These are phyloP conservation scores for Huntiella moniliformis DNA, from an alignment of 2,329 filamentous ascomycete genomes.

Conservation along the genomic window DNA sequence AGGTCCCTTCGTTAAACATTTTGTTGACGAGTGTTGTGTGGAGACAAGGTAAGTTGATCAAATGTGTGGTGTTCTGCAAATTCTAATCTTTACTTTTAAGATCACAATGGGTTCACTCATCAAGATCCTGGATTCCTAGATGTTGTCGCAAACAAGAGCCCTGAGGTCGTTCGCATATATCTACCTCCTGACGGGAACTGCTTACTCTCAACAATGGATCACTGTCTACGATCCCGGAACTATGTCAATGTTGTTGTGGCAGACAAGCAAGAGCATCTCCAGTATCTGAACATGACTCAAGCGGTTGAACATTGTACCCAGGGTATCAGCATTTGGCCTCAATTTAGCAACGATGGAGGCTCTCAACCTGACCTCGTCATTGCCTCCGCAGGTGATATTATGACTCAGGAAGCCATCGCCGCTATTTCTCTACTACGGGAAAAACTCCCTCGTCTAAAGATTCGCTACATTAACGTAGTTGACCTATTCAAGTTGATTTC, in stretches of 20 bases:
- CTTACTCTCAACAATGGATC: constrained; percentile 55
- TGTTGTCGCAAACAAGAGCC: constrained; percentile 61
- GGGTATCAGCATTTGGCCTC: constrained; percentile 60
- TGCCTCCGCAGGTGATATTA: constrained; percentile 56
- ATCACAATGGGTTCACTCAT: constrained; percentile 70
- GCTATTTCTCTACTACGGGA: constrained; percentile 56
- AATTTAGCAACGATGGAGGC: constrained; percentile 52
- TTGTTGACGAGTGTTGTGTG: constrained; percentile 62
- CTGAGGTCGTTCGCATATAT: constrained; percentile 64
- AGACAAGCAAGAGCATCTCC: constrained; percentile 63
- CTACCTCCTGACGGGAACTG: constrained; percentile 66
- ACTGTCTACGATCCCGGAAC: constrained; percentile 54
- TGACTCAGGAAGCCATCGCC: constrained; percentile 55
- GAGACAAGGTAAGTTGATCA: constrained; percentile 32
- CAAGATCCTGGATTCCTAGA: constrained; percentile 68
- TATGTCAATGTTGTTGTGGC: constrained; percentile 69
- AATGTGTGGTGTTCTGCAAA: background rate
- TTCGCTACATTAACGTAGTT: constrained; percentile 64
- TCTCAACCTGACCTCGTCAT: constrained; percentile 56
- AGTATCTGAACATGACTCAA: constrained; percentile 55
- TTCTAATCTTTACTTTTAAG: constrained; percentile 17
- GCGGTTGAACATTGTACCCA: constrained; percentile 62
- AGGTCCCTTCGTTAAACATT: constrained; percentile 60
- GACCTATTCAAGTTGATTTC: constrained; percentile 67
- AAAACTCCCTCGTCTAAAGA: constrained; percentile 51